Conservation (phyloP, 2,329 filamentous ascomycete species). For the Aspergillus quadrilineatus region DNA sequence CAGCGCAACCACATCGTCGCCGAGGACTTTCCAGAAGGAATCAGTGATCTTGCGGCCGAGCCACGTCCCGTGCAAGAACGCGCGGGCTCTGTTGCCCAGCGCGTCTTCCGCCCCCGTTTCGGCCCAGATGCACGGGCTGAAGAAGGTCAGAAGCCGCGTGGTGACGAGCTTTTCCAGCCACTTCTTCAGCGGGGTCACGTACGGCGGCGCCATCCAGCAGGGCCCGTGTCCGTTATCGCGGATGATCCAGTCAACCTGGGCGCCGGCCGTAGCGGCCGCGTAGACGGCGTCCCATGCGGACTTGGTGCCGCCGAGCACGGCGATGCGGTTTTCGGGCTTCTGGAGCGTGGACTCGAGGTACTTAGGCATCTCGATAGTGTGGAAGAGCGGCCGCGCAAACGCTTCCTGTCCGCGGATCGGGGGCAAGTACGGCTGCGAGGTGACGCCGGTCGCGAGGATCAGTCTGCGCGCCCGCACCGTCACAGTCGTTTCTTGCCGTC, state of each 20-base stretch:
- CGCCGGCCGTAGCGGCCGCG: constrained; percentile 54
- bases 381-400: constrained; percentile 58
- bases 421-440: constrained; percentile 58
- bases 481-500: not conserved
- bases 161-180: constrained; percentile 68
- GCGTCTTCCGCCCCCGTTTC: constrained; percentile 46
- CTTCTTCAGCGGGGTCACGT: constrained; percentile 66
- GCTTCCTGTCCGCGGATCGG: constrained; percentile 48
- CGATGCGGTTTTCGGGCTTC: constrained; percentile 32
- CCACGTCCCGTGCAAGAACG: constrained; percentile 53
- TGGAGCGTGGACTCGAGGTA: constrained; percentile 32
- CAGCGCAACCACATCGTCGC: constrained; percentile 49
- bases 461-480: constrained; percentile 48
- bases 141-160: constrained; percentile 68
- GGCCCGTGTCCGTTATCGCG: constrained; percentile 44
- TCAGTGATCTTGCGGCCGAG: constrained; percentile 51
- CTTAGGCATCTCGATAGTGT: constrained; percentile 54
- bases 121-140: constrained; percentile 73
- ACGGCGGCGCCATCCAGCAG: constrained; percentile 45
- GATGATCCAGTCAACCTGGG: constrained; percentile 48
- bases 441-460: constrained; percentile 62
- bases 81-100: constrained; percentile 53
- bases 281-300: constrained; percentile 65
- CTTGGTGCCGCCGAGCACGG: constrained; percentile 62
- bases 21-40: constrained; percentile 56